Evolutionary conservation across 106 monocot genomes (phyloP), one percentile per base, ranked within the genome.

Genomic region (Dioscorea alata): DNA sequence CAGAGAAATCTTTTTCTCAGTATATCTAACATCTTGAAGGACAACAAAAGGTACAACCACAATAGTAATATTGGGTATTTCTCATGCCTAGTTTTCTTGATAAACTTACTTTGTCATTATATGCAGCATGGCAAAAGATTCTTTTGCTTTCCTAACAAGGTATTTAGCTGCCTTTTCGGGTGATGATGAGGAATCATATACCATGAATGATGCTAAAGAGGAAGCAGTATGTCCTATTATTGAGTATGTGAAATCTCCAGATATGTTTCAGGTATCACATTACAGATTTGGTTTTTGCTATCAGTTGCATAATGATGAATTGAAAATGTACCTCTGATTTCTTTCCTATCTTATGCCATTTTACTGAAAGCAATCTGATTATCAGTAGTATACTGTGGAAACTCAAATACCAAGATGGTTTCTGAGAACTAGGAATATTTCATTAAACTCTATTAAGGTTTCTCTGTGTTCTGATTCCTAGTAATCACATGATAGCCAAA

Each of bases 21-120:
- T 57, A 83, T 89, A 19, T 78, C 92, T 57, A 87, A 83, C 72
- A 85, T 92, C 66, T 78, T 92, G 64, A 97, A 90, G 86, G 97
- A 97, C 64, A 82, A 80, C 58, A 97, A 87, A 74, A 89, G 97
- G 97, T 97, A 32, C 15, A 33, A 15, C 20, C 10, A 17, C 15
- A 5, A 12, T 48, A 20, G 12, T 59, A 4, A 21, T 20, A 59
- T 56, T 56, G 1, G 19, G 12, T 59, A n/a, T 31, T 7, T 68
- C 31, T 20, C 59, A 57, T 59, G 12, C 3, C 49, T 23, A 12
- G 57, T 9, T 65, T 58, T 69, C 9, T 56, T 8, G 61, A 69
- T 18, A 74, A 52, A n/a, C 12, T 78, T 17, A 10, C 12, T 67
- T 64, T 74, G 28, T 28, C 19, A 2, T 58, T 8, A 23, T 65